Conservation (phyloP, 2,329 filamentous ascomycete species). For the Boeremia exigua region DNA sequence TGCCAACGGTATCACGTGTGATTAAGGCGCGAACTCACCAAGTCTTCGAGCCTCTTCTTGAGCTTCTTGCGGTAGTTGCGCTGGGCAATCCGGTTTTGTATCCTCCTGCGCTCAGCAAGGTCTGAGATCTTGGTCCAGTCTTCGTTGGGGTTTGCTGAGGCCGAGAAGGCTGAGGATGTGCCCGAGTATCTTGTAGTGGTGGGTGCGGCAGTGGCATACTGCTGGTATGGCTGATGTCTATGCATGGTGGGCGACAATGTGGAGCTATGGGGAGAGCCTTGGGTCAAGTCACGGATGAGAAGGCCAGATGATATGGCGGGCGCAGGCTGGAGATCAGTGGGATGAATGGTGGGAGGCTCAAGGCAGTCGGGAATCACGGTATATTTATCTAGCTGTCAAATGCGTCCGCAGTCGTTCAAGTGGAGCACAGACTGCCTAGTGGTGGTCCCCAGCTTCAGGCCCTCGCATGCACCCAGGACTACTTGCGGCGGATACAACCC, state of each 20-base stretch:
- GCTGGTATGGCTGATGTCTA: conserved; percentile 53
- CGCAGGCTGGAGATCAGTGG: conserved; percentile 22
- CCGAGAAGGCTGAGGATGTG: conserved; percentile 93
- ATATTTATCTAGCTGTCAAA: conserved; percentile 40
- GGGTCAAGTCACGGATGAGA: conserved; percentile 12
- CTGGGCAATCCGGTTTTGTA: conserved; percentile 97
- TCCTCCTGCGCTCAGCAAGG: conserved; percentile 88
- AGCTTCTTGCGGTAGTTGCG: conserved; percentile 97
- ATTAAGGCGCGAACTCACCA: conserved; percentile 47
- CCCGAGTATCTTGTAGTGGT: conserved; percentile 68
- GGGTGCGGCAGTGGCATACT: conserved; percentile 49
- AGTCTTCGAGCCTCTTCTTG: conserved; percentile 85
- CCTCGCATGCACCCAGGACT: conserved; percentile 35
- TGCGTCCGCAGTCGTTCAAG: conserved; percentile 35
- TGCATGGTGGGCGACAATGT: conserved; percentile 48
- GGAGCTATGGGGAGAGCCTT: conserved; percentile 7
- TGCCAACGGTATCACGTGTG: conserved; percentile 17
- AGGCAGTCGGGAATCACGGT: conserved; percentile 33
- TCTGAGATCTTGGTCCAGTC: conserved; percentile 99
- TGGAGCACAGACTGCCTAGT: conserved; percentile 38
- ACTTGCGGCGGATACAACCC: conserved; percentile 34
- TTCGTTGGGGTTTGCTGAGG: conserved; percentile 92
- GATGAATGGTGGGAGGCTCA: conserved; percentile 30
- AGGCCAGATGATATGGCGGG: conserved; percentile 25
- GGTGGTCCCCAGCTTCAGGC: conserved; percentile 40